A percentile compares a stretch with the other conserved stretches of the same genome.
Evolutionary conservation across 1,284 basidiomycete genomes (phyloP).

Genomic region (Tranzscheliella williamsii): DNA sequence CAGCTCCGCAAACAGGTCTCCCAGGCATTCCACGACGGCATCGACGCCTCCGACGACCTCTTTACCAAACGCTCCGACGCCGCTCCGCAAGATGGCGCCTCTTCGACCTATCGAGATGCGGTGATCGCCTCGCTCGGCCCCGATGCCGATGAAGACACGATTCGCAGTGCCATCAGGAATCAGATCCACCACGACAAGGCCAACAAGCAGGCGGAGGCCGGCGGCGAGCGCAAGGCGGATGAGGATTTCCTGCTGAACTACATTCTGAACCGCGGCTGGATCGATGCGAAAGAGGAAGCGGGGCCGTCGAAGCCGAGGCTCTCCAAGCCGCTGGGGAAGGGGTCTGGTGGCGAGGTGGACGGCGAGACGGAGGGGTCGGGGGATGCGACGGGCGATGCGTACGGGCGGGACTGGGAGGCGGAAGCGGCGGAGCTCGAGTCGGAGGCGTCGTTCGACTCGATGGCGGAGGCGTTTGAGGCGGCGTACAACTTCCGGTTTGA

Average conservation of each 20-base stretch:
- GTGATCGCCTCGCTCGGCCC: slow-evolving; percentile 80
- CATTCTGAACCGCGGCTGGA: slow-evolving; percentile 59
- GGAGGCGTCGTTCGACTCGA: slow-evolving; percentile 54
- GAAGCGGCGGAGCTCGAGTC: slow-evolving; percentile 58
- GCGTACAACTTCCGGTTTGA: slow-evolving; percentile 61
- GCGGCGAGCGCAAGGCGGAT: slow-evolving; percentile 64
- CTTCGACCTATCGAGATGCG: slow-evolving; percentile 77
- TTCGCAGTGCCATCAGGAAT: slow-evolving; percentile 36
- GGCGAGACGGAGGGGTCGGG: background rate
- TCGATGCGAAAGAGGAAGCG: slow-evolving; percentile 43
- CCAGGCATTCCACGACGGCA: slow-evolving; percentile 71
- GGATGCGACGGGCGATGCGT: slow-evolving; percentile 1
- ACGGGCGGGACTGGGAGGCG: slow-evolving; percentile 56
- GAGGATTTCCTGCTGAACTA: slow-evolving; percentile 78
- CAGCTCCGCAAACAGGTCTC: slow-evolving; percentile 80
- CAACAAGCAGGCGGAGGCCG: slow-evolving; percentile 25
- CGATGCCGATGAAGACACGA: slow-evolving; percentile 65
- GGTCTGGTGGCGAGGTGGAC: slow-evolving; percentile 6
- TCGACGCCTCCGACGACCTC: slow-evolving; percentile 63
- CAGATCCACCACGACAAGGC: slow-evolving; percentile 16
- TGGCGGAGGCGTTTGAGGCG: slow-evolving; percentile 57
- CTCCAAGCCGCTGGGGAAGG: slow-evolving; percentile 14
- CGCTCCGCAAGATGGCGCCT: slow-evolving; percentile 68
- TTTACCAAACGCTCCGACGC: slow-evolving; percentile 76
- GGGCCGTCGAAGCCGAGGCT: slow-evolving; percentile 27